Conservation (phyloP, 208 protist genomes). For the Leishmania lainsoni region DNA sequence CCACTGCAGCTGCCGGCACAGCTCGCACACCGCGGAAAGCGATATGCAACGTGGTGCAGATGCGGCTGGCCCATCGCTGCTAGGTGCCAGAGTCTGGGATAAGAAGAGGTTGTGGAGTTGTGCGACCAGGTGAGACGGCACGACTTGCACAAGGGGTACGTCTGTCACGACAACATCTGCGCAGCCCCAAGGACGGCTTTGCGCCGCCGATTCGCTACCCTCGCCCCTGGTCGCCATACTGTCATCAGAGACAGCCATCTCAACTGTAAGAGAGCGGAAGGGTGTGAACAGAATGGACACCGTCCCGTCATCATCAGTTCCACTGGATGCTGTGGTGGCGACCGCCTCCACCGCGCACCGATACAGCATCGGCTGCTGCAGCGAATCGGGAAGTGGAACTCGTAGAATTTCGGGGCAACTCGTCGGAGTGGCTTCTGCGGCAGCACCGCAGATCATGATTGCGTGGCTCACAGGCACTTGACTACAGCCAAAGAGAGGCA, state of each 20-base stretch:
- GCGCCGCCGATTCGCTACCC: neutral
- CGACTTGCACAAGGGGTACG: conserved; percentile 14
- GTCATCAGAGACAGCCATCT: conserved; percentile 22
- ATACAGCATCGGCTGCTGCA: conserved; percentile 14
- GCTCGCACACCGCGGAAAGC: conserved; percentile 10
- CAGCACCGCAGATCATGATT: conserved; percentile 22
- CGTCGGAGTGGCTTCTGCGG: conserved; percentile 6
- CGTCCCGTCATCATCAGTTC: neutral
- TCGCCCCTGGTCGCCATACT: neutral
- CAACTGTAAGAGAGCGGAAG: conserved; percentile 24
- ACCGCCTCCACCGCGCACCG: conserved; percentile 23
- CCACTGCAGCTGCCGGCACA: conserved; percentile 28
- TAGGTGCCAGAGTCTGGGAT: neutral
- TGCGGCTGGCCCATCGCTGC: neutral
- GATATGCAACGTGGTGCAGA: conserved; percentile 1
- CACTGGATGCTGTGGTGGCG: neutral
- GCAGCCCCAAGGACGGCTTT: conserved; percentile 23
- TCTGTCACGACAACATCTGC: conserved; percentile 28
- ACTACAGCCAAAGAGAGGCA: conserved; percentile 28
- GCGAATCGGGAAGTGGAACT: conserved; percentile 9
- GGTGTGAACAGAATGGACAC: conserved; percentile 24
- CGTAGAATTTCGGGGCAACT: conserved; percentile 14
- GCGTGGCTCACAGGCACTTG: neutral
- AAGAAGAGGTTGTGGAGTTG: conserved; percentile 5
- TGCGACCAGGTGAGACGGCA: conserved; percentile 3